Evolutionary conservation across 192 early-diverging fungal species (phyloP), one percentile per base, ranked within the genome.

Genomic region (Mortierella alpina): DNA sequence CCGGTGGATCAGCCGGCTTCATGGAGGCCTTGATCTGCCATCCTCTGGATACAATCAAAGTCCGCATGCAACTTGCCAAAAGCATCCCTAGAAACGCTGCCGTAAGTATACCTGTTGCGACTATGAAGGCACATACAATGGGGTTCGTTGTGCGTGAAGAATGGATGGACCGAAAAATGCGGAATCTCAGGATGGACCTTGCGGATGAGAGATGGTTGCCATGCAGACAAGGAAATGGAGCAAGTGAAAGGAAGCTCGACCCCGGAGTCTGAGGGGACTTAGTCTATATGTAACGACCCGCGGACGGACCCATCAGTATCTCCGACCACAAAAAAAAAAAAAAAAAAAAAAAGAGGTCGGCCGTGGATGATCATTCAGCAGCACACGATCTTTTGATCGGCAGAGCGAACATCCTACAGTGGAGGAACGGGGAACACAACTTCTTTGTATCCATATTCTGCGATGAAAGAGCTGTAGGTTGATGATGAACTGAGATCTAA

Each of bases 21-120:
- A 93, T 91, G 84, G 96, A 98, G 82, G 93, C 96, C 15, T 85
- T 94, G 59, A 90, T 89, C 66, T 98, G 96, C 82, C 94, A 99
- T 72, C 96, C 96, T 20, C 86, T 99, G 48, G 97, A 99, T 83
- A 99, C 97, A 17, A 96, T 99, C 88, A 99, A 99, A 86, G 97
- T 99, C 63, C 90, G 97, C 72, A 94, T 98, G 93, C 97, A 97
- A 84, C 86, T 98, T 40, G 89, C 91, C 51, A 93, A 93, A 74
- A 91, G 84, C 60, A 87, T 86, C 58, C 74, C 83, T 47, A 86
- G 89, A 53, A 83, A 85, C 48, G 84, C 84, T 39, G 72, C 74
- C 63, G 91, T 90, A 85, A 83, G 83, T 80, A 15, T 10, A 5
- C 41, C 40, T 3, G 31, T 31, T 31, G 31, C 31, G 31, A 31